Conservation (phyloP, 179 eudicot species). For the Sideroxylon spinosum region DNA sequence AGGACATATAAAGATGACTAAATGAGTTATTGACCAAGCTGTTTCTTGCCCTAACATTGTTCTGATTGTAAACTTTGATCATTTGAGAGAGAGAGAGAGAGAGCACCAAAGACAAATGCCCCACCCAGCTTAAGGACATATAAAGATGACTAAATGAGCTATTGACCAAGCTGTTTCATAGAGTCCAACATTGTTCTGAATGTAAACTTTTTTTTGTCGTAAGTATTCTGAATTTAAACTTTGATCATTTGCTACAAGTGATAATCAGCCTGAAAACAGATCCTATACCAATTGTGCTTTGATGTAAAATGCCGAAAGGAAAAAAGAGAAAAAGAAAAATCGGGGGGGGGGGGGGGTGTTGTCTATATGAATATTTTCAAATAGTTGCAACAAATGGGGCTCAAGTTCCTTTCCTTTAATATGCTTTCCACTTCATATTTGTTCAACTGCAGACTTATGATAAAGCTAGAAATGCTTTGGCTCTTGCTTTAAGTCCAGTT, state of each 20-base stretch:
- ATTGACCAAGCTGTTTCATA: background rate
- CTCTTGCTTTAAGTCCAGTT: constrained; percentile 96
- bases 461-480: constrained; percentile 97
- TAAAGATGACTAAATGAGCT: too few species aligned
- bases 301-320: background rate
- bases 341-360: background rate
- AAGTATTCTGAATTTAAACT: too few species aligned
- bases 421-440: constrained; percentile 4
- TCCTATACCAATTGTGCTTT: background rate
- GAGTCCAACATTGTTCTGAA: background rate
- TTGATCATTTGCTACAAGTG: background rate
- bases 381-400: background rate
- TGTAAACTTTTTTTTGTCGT: too few species aligned
- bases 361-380: background rate
- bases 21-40: background rate
- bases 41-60: too few species aligned
- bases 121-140: background rate
- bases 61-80: too few species aligned
- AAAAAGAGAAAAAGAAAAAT: background rate
- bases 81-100: too few species aligned
- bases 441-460: constrained; percentile 69
- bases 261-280: background rate
- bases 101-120: too few species aligned
- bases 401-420: constrained; percentile 5
- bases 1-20: background rate